Conservation (phyloP, 306 rosid genomes). For the Prunus mume region DNA sequence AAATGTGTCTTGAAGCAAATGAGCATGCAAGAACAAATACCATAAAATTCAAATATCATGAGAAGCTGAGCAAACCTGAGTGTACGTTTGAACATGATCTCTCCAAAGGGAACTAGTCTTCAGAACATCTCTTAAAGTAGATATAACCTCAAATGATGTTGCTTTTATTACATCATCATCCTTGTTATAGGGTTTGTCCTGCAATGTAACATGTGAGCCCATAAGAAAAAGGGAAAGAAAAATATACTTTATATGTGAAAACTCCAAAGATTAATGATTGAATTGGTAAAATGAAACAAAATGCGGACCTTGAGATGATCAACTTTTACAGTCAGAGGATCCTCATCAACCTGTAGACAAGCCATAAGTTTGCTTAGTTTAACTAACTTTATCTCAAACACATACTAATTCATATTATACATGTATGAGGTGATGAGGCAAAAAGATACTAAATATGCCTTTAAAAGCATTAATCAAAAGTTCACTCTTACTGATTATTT, state of each 20-base stretch:
- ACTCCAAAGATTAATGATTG: constrained; percentile 11
- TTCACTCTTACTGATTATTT: constrained; percentile 25
- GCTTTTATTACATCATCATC: constrained; percentile 96
- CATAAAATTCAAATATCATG: background rate
- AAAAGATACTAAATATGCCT: constrained; percentile 3
- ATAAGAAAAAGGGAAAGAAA: background rate
- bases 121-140: constrained; percentile 91
- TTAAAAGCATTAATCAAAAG: constrained; percentile 11
- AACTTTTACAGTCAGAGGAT: constrained; percentile 96
- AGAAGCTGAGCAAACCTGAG: constrained; percentile 54
- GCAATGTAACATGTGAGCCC: constrained; percentile 30
- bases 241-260: constrained; percentile 1
- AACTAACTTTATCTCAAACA: background rate
- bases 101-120: constrained; percentile 99
- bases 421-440: background rate
- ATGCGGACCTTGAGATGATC: constrained; percentile 87
- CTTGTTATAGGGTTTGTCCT: constrained; percentile 89
- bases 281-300: constrained; percentile 13
- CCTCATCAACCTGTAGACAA: constrained; percentile 73
- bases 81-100: constrained; percentile 95
- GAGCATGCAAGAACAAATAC: constrained; percentile 19
- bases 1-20: constrained; percentile 2
- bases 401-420: background rate
- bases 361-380: constrained; percentile 12
- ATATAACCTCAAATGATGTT: constrained; percentile 93